A percentile compares a stretch with the other conserved stretches of the same genome.
These are phyloP conservation scores for Cajanus cajan DNA, from an alignment of 306 rosid genomes.

Conservation along the genomic window DNA sequence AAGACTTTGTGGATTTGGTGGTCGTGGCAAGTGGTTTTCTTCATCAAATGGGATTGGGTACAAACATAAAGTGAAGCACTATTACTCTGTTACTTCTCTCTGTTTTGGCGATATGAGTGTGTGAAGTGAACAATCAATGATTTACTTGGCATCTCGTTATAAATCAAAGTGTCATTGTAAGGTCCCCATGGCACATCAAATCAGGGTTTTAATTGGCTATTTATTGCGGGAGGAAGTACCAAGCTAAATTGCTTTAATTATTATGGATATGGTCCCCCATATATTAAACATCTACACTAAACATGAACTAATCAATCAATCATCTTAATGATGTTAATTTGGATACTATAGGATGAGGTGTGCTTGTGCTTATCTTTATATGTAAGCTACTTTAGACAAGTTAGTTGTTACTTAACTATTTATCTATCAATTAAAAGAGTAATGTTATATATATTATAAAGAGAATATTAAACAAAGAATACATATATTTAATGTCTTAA, in stretches of 20 bases:
- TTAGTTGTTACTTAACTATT: background rate
- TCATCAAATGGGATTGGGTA: conserved; percentile 28
- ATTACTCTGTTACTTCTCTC: background rate
- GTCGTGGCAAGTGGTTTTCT: conserved; percentile 35
- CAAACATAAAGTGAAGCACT: conserved; percentile 29
- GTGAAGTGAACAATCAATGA: conserved; percentile 21
- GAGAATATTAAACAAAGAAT: too few relatives aligned
- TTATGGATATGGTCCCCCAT: conserved; percentile 20
- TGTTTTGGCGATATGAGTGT: background rate
- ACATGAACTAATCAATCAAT: conserved; percentile 12
- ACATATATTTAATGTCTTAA: background rate
- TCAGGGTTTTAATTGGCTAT: conserved; percentile 27
- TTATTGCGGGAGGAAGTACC: conserved; percentile 20
- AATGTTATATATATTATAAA: too few relatives aligned
- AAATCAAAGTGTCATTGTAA: conserved; percentile 18
- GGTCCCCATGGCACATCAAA: conserved; percentile 43
- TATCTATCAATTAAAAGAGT: background rate
- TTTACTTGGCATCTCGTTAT: conserved; percentile 42
- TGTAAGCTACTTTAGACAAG: background rate
- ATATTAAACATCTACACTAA: background rate
- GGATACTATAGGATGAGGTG: background rate
- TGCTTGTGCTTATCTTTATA: background rate
- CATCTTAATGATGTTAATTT: background rate
- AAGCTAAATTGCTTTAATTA: conserved; percentile 18
- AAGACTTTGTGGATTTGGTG: conserved; percentile 26